Evolutionary conservation across 139 green algal species (phyloP), one percentile per base, ranked within the genome.

Genomic region (Monoraphidium neglectum): DNA sequence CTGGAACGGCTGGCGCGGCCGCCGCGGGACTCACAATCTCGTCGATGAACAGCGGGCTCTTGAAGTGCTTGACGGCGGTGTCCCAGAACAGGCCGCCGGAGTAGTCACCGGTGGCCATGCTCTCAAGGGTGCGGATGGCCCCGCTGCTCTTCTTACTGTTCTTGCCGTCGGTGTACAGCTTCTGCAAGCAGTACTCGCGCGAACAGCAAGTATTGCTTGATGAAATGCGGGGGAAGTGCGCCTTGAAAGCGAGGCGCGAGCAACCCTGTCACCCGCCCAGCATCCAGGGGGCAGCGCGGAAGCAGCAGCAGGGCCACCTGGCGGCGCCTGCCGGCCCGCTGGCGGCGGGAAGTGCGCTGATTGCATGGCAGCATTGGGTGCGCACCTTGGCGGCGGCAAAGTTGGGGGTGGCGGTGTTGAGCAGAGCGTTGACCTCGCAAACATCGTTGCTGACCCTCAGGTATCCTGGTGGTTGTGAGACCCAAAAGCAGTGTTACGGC

Each of bases 351-450:
- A n/a, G n/a, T n/a, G n/a, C n/a, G n/a, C n/a, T n/a, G n/a, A n/a
- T n/a, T n/a, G n/a, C n/a, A n/a, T n/a, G n/a, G n/a, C n/a, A n/a
- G n/a, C n/a, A n/a, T n/a, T n/a, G n/a, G n/a, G n/a, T n/a, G n/a
- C 43, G 8, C 43, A 51, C 43, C 21, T 49, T 28, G 26, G 70
- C 77, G 21, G 49, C 61, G 18, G 57, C n/a, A 30, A 75, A 70
- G 49, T 56, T 46, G 33, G 63, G 36, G 62, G 28, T 30, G 33
- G 35, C 63, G 26, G 46, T 62, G 53, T 35, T 69, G 32, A 82
- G 70, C 23, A 69, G 53, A 8, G 49, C n/a, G 49, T 82, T 76
- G 70, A 80, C 40, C 36, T 82, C 77, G 47, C 73, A 79, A 13
- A 79, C 35, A 32, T 79, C 73, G 28, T 47, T 67, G 62, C 73